Evolutionary conservation across 345 rosid species (phyloP).

Genomic region (Hevea brasiliensis): DNA sequence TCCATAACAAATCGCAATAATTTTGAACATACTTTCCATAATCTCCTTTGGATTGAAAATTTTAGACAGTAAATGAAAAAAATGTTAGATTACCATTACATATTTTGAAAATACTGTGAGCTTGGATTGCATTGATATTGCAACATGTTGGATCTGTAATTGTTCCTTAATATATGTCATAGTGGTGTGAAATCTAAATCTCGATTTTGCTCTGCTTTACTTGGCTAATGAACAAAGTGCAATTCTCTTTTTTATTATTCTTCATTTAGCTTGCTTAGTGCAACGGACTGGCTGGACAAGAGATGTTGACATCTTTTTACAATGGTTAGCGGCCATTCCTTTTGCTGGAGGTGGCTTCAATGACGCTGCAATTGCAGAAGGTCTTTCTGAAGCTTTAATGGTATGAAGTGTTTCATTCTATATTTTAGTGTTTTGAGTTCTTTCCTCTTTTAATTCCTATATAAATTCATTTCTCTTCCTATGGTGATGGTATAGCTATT

Average conservation of each 20-base stretch:
- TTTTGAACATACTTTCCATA: neutral
- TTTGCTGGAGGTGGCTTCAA: slow-evolving; percentile 92
- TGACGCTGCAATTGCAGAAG: slow-evolving; percentile 97
- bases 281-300: slow-evolving; percentile 96
- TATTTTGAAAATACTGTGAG: neutral
- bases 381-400: slow-evolving; percentile 96
- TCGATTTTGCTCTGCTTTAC: neutral
- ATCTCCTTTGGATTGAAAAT: neutral
- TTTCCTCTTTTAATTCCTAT: neutral
- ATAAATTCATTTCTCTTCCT: neutral
- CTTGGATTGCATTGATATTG: neutral
- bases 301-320: slow-evolving; percentile 73
- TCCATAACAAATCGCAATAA: neutral
- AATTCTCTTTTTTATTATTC: neutral
- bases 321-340: slow-evolving; percentile 73
- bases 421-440: neutral
- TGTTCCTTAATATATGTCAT: neutral
- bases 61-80: neutral
- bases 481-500: neutral
- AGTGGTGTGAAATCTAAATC: neutral
- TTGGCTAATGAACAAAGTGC: neutral
- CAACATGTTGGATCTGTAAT: neutral
- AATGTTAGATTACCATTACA: neutral
- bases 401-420: slow-evolving; percentile 34
- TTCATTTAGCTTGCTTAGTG: slow-evolving; percentile 71